Percentiles rank a stretch among this genome's conserved stretches.
These are phyloP conservation scores for Marasmius fiardii DNA, from an alignment of 1,284 basidiomycete species.

Conservation along the genomic window DNA sequence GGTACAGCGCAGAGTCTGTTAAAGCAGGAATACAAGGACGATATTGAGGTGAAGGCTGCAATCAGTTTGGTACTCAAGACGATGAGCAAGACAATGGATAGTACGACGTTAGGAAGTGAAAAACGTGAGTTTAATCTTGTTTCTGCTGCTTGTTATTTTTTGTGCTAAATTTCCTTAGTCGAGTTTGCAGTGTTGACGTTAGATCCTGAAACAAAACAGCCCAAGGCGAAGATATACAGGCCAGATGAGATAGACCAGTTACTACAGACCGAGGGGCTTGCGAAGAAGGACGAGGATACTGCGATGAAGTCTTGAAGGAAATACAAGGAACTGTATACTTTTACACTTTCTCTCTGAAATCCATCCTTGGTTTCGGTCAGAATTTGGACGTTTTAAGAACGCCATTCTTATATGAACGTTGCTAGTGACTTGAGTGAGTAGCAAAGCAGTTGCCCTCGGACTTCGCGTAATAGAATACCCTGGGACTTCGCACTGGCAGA, in stretches of 20 bases:
- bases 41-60: conserved; percentile 88
- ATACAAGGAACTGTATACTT: conserved; percentile 8
- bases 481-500: neutral
- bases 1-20: conserved; percentile 91
- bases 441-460: too few relatives aligned
- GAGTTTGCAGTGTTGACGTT: conserved; percentile 95
- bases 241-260: conserved; percentile 90
- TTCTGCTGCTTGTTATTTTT: conserved; percentile 3
- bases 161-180: conserved; percentile 47
- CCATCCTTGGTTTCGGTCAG: too few relatives aligned
- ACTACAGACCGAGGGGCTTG: conserved; percentile 80
- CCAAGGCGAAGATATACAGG: conserved; percentile 90
- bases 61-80: conserved; percentile 88
- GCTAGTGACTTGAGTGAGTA: too few relatives aligned
- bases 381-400: too few relatives aligned
- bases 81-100: conserved; percentile 99
- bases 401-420: too few relatives aligned
- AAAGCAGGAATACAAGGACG: conserved; percentile 99
- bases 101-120: conserved; percentile 92
- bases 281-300: conserved; percentile 80
- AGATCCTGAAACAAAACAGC: conserved; percentile 73
- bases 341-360: neutral
- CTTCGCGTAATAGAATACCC: too few relatives aligned
- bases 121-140: conserved; percentile 71
- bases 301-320: conserved; percentile 49